Evolutionary conservation across 1,139 yeast genomes (phyloP).

Genomic region (Pichia sp.): DNA sequence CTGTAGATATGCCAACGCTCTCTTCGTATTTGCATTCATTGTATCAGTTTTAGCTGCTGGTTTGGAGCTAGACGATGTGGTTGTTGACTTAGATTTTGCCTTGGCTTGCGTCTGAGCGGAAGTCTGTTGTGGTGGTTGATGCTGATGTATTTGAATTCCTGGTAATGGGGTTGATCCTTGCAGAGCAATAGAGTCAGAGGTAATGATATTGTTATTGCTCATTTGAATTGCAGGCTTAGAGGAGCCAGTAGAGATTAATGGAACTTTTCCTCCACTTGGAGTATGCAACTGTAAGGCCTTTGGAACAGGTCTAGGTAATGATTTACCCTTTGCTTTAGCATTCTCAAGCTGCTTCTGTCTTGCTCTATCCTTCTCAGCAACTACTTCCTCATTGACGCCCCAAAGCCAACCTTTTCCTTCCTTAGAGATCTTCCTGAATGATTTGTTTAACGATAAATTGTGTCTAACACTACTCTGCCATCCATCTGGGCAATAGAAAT

Average conservation of each 20-base stretch:
- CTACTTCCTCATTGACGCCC: slow-evolving; percentile 81
- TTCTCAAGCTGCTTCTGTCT: slow-evolving; percentile 60
- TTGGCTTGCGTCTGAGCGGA: slow-evolving; percentile 17
- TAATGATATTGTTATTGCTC: background rate
- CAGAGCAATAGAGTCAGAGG: background rate
- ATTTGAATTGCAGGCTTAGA: slow-evolving; percentile 3
- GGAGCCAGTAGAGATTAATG: background rate
- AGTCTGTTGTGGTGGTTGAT: slow-evolving; percentile 10
- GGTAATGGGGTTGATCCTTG: background rate
- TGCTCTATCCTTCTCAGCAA: slow-evolving; percentile 71
- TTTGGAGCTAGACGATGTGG: background rate
- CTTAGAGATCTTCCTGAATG: slow-evolving; percentile 68
- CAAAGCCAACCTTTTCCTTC: slow-evolving; percentile 90
- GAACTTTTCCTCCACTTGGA: background rate
- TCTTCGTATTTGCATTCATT: slow-evolving; percentile 52
- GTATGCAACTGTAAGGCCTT: slow-evolving; percentile 1
- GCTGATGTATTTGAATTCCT: background rate
- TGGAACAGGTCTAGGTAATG: slow-evolving; percentile 10
- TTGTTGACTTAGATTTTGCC: slow-evolving; percentile 1
- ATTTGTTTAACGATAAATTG: slow-evolving; percentile 76
- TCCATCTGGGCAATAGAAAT: slow-evolving; percentile 89
- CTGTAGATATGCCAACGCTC: slow-evolving; percentile 60
- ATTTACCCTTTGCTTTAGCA: slow-evolving; percentile 22
- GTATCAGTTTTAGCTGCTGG: slow-evolving; percentile 18
- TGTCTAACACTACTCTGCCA: slow-evolving; percentile 96